These are phyloP conservation scores for Fomitopsis schrenkii DNA, from an alignment of 1,284 basidiomycete genomes.

Conservation along the genomic window DNA sequence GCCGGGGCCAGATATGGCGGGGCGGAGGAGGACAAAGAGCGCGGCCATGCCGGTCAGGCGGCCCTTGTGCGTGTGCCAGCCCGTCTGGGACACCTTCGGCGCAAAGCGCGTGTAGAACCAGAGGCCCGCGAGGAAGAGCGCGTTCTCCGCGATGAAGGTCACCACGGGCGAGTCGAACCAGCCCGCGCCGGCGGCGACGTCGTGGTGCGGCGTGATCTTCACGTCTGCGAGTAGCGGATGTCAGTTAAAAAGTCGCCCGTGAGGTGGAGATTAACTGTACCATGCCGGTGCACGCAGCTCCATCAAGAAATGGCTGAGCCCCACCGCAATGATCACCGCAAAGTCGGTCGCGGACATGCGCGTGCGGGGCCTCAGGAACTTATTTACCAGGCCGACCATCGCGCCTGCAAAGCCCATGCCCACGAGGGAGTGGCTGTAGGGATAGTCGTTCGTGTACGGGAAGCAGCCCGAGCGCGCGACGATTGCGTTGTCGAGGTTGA, in stretches of 20 bases:
- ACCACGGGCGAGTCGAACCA: conserved; percentile 23
- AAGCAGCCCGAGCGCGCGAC: conserved; percentile 26
- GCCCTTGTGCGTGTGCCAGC: conserved; percentile 18
- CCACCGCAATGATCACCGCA: conserved; percentile 15
- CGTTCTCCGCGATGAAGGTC: conserved; percentile 25
- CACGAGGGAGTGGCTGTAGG: conserved; percentile 25
- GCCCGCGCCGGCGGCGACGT: conserved; percentile 17
- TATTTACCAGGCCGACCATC: conserved; percentile 17
- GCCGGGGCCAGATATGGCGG: too few relatives aligned
- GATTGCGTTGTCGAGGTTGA: conserved; percentile 23
- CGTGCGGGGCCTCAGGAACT: conserved; percentile 10
- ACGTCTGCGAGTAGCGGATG: conserved; percentile 15
- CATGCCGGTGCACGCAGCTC: conserved; percentile 25
- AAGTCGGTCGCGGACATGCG: conserved; percentile 18
- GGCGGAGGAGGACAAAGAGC: conserved; percentile 14
- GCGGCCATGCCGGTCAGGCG: conserved; percentile 17
- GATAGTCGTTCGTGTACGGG: conserved; percentile 29
- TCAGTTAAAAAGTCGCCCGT: neutral
- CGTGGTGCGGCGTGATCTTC: conserved; percentile 25
- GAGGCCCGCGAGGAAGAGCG: conserved; percentile 23
- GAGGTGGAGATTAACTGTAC: conserved; percentile 3
- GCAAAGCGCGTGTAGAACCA: conserved; percentile 23
- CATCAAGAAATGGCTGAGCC: conserved; percentile 25
- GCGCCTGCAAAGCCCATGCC: conserved; percentile 23
- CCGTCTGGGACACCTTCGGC: conserved; percentile 18